phyloP scores from a whole-genome alignment of 352 stramenopile genomes.

The Pythium volutum region DNA sequence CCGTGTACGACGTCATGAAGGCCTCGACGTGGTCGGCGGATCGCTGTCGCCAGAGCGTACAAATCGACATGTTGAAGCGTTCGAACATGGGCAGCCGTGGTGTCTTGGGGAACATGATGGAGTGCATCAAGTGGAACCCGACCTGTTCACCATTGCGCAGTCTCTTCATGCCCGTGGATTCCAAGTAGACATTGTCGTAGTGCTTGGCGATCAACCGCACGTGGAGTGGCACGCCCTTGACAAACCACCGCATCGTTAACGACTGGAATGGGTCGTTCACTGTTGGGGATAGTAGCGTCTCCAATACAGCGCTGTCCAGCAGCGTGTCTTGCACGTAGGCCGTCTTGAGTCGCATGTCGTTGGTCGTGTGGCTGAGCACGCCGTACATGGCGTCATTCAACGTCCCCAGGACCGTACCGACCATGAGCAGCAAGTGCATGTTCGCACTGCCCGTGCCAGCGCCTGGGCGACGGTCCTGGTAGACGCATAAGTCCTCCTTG shows the following conservation, averaged over 20 bases:
- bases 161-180: slow-evolving; percentile 43
- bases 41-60: slow-evolving; percentile 42
- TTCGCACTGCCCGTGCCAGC: slow-evolving; percentile 1
- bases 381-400: slow-evolving; percentile 64
- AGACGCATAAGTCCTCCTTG: slow-evolving; percentile 39
- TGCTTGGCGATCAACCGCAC: slow-evolving; percentile 39
- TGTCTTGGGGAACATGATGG: slow-evolving; percentile 50
- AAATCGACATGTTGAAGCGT: slow-evolving; percentile 54
- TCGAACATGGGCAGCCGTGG: slow-evolving; percentile 30
- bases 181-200: slow-evolving; percentile 54
- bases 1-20: background rate
- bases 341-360: slow-evolving; percentile 49
- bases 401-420: slow-evolving; percentile 39
- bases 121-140: slow-evolving; percentile 59
- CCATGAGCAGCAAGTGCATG: slow-evolving; percentile 13
- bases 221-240: slow-evolving; percentile 41
- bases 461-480: slow-evolving; percentile 35
- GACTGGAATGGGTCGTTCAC: slow-evolving; percentile 46
- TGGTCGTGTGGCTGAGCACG: slow-evolving; percentile 30
- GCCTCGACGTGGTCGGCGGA: background rate
- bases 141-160: slow-evolving; percentile 41
- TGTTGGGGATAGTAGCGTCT: slow-evolving; percentile 38
- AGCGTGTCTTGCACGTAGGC: slow-evolving; percentile 44
- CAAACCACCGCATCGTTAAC: slow-evolving; percentile 56
- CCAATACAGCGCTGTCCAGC: slow-evolving; percentile 44